Conservation (phyloP, 176 grass and related monocot species). For the Avena sativa region DNA sequence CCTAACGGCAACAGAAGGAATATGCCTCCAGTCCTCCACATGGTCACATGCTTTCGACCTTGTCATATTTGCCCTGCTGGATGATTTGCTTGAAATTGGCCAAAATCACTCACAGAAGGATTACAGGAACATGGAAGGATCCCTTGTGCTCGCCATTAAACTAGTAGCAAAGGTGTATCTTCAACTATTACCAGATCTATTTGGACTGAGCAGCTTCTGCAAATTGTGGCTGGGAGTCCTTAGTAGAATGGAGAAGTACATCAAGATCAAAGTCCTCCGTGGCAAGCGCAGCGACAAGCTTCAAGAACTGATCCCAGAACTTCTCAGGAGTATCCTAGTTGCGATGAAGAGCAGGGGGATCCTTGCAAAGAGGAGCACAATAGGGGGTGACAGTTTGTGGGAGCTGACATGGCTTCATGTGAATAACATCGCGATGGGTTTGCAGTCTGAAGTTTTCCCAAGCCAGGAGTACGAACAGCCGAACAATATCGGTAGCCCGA, state of each 20-base stretch:
- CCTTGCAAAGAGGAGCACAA: conserved; percentile 91
- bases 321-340: conserved; percentile 72
- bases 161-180: conserved; percentile 78
- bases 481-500: conserved; percentile 36
- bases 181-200: conserved; percentile 75
- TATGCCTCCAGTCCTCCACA: conserved; percentile 68
- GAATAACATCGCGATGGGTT: conserved; percentile 75
- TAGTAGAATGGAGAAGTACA: conserved; percentile 93
- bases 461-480: conserved; percentile 73
- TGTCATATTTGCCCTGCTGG: conserved; percentile 80
- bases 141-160: conserved; percentile 77
- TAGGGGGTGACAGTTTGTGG: conserved; percentile 94
- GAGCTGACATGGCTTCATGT: conserved; percentile 94
- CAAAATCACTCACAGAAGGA: conserved; percentile 93
- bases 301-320: conserved; percentile 83
- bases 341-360: conserved; percentile 91
- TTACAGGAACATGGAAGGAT: conserved; percentile 92
- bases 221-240: conserved; percentile 95
- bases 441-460: conserved; percentile 79
- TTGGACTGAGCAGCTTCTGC: conserved; percentile 82
- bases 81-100: conserved; percentile 80
- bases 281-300: conserved; percentile 93
- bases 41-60: conserved; percentile 89
- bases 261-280: conserved; percentile 81
- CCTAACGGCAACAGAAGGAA: conserved; percentile 68